Percentiles rank a stretch among this genome's conserved stretches.
Evolutionary conservation across 2,329 filamentous ascomycete genomes (phyloP).

Genomic region (Samsoniella hepiali): DNA sequence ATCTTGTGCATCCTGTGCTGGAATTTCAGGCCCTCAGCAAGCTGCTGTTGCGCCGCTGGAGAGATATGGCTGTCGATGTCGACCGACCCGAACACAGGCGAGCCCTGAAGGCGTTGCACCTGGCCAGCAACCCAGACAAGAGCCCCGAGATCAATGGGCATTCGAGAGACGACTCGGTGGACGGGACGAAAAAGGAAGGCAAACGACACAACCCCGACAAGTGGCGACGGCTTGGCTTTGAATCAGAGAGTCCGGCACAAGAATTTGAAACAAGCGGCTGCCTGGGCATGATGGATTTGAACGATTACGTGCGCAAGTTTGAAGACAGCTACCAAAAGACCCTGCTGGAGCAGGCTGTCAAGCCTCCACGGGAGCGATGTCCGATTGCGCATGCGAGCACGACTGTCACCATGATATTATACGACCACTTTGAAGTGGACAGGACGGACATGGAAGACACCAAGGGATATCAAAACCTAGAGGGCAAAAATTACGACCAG

Average conservation of each 20-base stretch:
- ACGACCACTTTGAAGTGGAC: constrained; percentile 94
- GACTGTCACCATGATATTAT: constrained; percentile 81
- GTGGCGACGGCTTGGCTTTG: constrained; percentile 89
- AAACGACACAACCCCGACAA: constrained; percentile 81
- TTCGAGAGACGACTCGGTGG: constrained; percentile 35
- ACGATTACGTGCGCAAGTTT: constrained; percentile 87
- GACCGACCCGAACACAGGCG: constrained; percentile 85
- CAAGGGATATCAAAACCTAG: constrained; percentile 70
- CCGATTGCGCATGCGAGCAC: constrained; percentile 85
- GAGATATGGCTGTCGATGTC: constrained; percentile 76
- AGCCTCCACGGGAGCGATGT: constrained; percentile 69
- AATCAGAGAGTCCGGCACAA: constrained; percentile 78
- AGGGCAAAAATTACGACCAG: constrained; percentile 77
- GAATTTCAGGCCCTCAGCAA: constrained; percentile 95
- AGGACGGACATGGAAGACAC: constrained; percentile 75
- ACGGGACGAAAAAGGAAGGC: constrained; percentile 56
- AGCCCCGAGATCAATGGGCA: constrained; percentile 35
- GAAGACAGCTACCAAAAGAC: constrained; percentile 92
- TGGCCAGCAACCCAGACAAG: constrained; percentile 71
- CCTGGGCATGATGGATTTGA: constrained; percentile 94
- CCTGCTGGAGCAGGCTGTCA: constrained; percentile 80
- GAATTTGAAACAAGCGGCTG: constrained; percentile 88
- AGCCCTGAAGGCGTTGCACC: constrained; percentile 79
- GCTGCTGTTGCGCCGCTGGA: constrained; percentile 82
- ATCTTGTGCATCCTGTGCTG: constrained; percentile 81